Conservation (phyloP, 2,329 filamentous ascomycete genomes). For the Botrytis elliptica region DNA sequence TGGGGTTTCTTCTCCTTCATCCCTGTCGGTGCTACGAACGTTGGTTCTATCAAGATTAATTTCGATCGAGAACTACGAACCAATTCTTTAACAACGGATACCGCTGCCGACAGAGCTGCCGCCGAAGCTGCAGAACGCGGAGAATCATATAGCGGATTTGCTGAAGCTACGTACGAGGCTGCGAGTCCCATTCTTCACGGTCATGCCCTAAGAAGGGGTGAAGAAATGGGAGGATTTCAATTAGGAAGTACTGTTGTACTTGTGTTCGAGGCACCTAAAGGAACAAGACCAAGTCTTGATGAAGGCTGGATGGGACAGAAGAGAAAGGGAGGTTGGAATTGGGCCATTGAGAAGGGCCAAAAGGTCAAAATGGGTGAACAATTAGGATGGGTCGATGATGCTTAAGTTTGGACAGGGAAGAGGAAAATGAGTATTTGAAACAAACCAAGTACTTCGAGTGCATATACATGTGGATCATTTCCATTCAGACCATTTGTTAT, state of each 20-base stretch:
- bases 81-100: constrained; percentile 90
- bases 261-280: constrained; percentile 89
- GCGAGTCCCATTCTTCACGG: constrained; percentile 78
- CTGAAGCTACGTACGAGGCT: constrained; percentile 82
- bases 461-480: neutral
- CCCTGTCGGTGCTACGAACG: constrained; percentile 94
- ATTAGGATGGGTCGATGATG: constrained; percentile 69
- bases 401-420: constrained; percentile 24
- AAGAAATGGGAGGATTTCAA: constrained; percentile 98
- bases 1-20: constrained; percentile 98
- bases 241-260: constrained; percentile 92
- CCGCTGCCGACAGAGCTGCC: constrained; percentile 81
- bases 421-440: neutral
- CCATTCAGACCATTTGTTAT: neutral
- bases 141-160: constrained; percentile 84
- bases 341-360: constrained; percentile 84
- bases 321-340: constrained; percentile 71
- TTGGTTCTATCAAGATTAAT: constrained; percentile 94
- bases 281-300: constrained; percentile 54
- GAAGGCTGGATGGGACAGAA: constrained; percentile 56
- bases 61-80: constrained; percentile 93
- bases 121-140: constrained; percentile 73
- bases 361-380: constrained; percentile 86
- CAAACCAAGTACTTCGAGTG: neutral
- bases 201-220: constrained; percentile 78